These are phyloP conservation scores for Blastomyces gilchristii DNA, from an alignment of 2,329 filamentous ascomycete species.

Conservation along the genomic window DNA sequence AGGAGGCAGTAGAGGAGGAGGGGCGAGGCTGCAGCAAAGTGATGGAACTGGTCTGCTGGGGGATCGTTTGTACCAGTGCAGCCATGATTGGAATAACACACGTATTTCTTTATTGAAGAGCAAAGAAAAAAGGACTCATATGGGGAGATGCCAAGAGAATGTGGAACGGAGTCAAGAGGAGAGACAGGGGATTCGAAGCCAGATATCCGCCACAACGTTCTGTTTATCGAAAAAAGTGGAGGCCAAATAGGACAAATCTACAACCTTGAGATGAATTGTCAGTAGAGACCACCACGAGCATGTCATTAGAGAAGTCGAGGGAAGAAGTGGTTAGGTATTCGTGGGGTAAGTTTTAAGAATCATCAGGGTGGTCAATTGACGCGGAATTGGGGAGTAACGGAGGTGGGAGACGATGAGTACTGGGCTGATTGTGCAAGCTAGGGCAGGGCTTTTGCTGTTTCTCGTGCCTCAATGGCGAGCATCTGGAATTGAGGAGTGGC, in stretches of 20 bases:
- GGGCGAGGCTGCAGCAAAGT: constrained; percentile 68
- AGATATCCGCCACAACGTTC: constrained; percentile 1
- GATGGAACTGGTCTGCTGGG: constrained; percentile 62
- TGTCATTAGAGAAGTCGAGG: not conserved
- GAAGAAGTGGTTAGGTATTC: not conserved
- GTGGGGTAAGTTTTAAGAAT: not conserved
- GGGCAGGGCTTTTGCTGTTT: not conserved
- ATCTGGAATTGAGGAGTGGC: not conserved
- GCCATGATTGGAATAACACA: constrained; percentile 52
- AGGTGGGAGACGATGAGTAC: not conserved
- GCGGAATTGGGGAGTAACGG: not conserved
- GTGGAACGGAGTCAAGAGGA: not conserved
- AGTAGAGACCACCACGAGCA: not conserved
- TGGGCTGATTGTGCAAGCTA: not conserved
- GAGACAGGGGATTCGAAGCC: not conserved
- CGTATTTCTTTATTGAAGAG: constrained; percentile 9
- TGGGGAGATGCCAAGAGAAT: constrained; percentile 1
- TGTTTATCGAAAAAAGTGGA: not conserved
- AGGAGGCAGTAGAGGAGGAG: constrained; percentile 47
- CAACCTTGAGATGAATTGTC: not conserved
- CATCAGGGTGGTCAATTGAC: not conserved
- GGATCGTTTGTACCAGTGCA: constrained; percentile 71
- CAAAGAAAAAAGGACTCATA: not conserved
- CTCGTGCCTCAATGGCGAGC: not conserved
- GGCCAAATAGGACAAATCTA: constrained; percentile 1